phyloP scores from a whole-genome alignment of 768 basidiomycete species.

The Suillus weaverae region DNA sequence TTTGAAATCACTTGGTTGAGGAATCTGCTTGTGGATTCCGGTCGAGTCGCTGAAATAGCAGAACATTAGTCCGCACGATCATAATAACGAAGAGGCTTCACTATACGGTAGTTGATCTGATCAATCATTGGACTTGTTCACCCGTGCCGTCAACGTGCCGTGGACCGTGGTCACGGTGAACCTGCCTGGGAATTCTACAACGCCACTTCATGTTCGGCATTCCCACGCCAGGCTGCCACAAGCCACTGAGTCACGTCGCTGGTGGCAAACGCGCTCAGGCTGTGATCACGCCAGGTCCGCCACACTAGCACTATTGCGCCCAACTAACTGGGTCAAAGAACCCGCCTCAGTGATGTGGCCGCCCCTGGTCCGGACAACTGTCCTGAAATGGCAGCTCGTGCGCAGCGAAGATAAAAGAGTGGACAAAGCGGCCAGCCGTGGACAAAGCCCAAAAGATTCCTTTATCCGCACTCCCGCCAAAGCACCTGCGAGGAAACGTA shows the following conservation, averaged over 20 bases:
- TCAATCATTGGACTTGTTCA: too few relatives aligned
- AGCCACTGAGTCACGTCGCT: background rate
- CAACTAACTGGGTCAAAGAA: constrained; percentile 22
- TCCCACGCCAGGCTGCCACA: background rate
- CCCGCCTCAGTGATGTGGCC: constrained; percentile 12
- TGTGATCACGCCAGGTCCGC: background rate
- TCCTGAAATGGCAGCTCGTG: constrained; percentile 22
- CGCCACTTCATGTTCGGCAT: background rate
- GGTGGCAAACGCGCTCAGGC: background rate
- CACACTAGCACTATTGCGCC: background rate
- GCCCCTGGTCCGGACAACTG: constrained; percentile 14
- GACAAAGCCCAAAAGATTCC: constrained; percentile 18
- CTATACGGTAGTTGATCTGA: too few relatives aligned
- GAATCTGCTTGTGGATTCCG: background rate
- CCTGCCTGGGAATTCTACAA: background rate
- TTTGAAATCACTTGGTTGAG: background rate
- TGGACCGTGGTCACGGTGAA: too few relatives aligned
- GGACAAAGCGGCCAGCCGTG: constrained; percentile 24
- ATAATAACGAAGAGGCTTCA: background rate
- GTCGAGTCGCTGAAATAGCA: background rate
- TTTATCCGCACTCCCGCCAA: constrained; percentile 17
- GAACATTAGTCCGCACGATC: background rate
- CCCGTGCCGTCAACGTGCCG: too few relatives aligned
- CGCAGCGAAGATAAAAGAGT: background rate
- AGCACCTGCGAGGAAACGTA: constrained; percentile 18